Evolutionary conservation across 352 stramenopile species (phyloP).

Genomic region (Globisporangium splendens): DNA sequence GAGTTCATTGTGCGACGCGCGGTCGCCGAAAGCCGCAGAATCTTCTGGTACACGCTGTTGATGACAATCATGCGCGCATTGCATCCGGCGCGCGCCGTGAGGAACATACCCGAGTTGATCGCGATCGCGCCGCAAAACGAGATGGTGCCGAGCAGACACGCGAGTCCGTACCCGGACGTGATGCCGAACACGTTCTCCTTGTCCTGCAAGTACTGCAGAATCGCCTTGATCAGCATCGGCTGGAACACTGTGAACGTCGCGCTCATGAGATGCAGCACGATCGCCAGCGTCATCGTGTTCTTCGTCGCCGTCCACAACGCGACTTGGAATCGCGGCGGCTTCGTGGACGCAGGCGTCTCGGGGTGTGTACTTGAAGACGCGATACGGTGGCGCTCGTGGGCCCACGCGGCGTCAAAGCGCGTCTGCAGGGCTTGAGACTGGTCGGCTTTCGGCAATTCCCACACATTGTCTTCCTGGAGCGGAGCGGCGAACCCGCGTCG

Average conservation of each 20-base stretch:
- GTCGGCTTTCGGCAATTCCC: constrained; percentile 36
- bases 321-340: constrained; percentile 27
- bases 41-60: constrained; percentile 61
- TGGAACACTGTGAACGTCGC: constrained; percentile 32
- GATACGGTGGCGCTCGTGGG: constrained; percentile 12
- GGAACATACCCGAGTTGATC: constrained; percentile 48
- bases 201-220: constrained; percentile 41
- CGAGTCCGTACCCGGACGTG: constrained; percentile 43
- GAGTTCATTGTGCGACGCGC: constrained; percentile 46
- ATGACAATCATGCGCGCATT: constrained; percentile 57
- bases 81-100: constrained; percentile 37
- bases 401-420: constrained; percentile 46
- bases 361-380: background rate
- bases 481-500: constrained; percentile 23
- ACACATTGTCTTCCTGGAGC: constrained; percentile 37
- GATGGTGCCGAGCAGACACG: constrained; percentile 26
- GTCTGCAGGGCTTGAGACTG: constrained; percentile 32
- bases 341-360: constrained; percentile 1
- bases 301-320: constrained; percentile 49
- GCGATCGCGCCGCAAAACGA: constrained; percentile 41
- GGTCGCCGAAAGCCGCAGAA: constrained; percentile 37
- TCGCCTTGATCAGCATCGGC: constrained; percentile 59
- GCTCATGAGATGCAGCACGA: constrained; percentile 35
- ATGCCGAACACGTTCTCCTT: constrained; percentile 38
- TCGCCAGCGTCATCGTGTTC: constrained; percentile 27